These are phyloP conservation scores for Blastobotrys petasosporus DNA, from an alignment of 1,139 yeast genomes.

Conservation along the genomic window DNA sequence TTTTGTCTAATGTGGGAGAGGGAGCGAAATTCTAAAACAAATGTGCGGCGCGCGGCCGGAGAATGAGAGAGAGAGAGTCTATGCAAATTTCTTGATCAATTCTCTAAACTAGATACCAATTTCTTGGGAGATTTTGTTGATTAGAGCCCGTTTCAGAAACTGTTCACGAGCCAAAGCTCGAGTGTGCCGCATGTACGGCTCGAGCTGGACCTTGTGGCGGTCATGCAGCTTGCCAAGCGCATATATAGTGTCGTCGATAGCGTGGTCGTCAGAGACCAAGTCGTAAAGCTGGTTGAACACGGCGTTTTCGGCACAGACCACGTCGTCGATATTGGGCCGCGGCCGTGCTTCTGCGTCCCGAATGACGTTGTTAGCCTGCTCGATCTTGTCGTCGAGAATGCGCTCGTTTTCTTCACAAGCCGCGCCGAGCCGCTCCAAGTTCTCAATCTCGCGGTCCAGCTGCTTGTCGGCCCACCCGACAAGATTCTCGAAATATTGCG, in stretches of 20 bases:
- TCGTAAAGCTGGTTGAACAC: conserved; percentile 56
- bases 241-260: conserved; percentile 62
- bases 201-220: conserved; percentile 41
- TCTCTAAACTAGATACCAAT: neutral
- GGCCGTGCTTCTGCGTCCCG: conserved; percentile 27
- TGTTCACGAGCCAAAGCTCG: conserved; percentile 71
- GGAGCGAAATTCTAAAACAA: neutral
- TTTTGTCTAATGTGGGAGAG: no score
- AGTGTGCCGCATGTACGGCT: conserved; percentile 50
- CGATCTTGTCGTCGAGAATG: conserved; percentile 29
- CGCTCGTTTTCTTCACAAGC: conserved; percentile 32
- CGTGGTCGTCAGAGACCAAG: conserved; percentile 58
- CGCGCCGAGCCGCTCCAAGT: conserved; percentile 25
- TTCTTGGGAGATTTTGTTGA: conserved; percentile 23
- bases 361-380: conserved; percentile 31
- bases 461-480: conserved; percentile 29
- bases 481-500: conserved; percentile 23
- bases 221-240: conserved; percentile 55
- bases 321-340: conserved; percentile 39
- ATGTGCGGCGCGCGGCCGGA: neutral
- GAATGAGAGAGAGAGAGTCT: no score
- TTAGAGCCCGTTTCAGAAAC: conserved; percentile 41
- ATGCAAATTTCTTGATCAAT: conserved; percentile 3
- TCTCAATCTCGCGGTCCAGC: conserved; percentile 27
- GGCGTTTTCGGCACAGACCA: conserved; percentile 42